Evolutionary conservation across 176 grass and related monocot species (phyloP), one percentile per base, ranked within the genome.

Genomic region (Eleusine indica): DNA sequence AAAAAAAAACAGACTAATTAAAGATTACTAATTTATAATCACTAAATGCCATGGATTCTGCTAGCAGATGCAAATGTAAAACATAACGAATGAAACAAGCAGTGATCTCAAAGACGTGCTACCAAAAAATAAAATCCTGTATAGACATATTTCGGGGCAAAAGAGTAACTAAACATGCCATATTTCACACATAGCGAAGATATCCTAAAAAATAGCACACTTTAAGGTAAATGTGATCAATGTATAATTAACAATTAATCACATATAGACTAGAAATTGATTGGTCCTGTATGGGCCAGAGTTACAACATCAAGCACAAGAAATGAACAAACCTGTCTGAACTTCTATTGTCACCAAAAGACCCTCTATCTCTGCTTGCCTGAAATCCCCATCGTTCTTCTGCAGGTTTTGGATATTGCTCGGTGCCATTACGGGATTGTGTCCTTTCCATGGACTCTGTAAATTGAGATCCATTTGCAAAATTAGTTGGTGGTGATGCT

Each of bases 381-480:
- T 87, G 88, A 81, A 89, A 92, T 21, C 81, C 90, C 86, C 86
- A 88, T 66, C 83, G 87, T 70, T 92, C 86, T 79, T 94, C 83
- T 14, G 62, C 51, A 47, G 83, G 73, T 72, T 80, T 83, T 56
- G 65, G 43, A 81, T 74, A 78, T 19, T 88, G 79, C 25, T 91
- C 88, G 35, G 66, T 56, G 22, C 79, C 44, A 28, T 81, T 76
- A 66, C 29, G 71, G 29, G 87, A 86, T 41, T 11, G 82, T 70
- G 85, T 72, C 41, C 51, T 84, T 61, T 80, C 70, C 51, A 22
- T 61, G 1, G 76, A 66, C 16, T 83, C 83, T 82, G 41, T 73
- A 68, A 58, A 57, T 38, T 80, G 75, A 19, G 64, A 56, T 64
- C 68, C 70, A 72, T 82, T 76, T 54, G 70, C 62, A 64, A 70